phyloP scores from a whole-genome alignment of 2,329 filamentous ascomycete genomes.

The Aspergillus sp. region DNA sequence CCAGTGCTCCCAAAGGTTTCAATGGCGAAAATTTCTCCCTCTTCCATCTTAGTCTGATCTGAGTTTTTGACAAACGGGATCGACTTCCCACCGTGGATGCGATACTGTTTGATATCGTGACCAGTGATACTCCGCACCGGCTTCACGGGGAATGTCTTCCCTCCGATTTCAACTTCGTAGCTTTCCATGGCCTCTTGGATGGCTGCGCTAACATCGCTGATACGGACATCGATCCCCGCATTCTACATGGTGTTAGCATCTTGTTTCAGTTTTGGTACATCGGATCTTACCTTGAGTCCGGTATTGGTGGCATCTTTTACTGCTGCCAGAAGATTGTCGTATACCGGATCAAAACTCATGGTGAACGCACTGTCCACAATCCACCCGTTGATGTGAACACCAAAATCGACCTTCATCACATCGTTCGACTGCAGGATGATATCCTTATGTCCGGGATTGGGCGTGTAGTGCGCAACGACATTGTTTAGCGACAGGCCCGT shows the following conservation, averaged over 20 bases:
- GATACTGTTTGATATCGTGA: conserved; percentile 55
- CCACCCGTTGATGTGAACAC: conserved; percentile 75
- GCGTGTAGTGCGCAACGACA: conserved; percentile 56
- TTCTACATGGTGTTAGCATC: conserved; percentile 29
- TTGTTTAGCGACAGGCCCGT: conserved; percentile 57
- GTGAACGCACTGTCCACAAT: conserved; percentile 84
- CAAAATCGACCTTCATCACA: conserved; percentile 81
- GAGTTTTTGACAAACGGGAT: conserved; percentile 56
- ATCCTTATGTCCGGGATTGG: conserved; percentile 63
- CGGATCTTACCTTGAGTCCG: conserved; percentile 43
- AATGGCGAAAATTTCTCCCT: conserved; percentile 59
- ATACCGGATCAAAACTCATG: conserved; percentile 70
- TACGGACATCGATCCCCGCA: conserved; percentile 56
- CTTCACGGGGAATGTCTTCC: conserved; percentile 55
- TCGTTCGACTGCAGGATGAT: conserved; percentile 69
- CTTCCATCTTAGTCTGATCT: conserved; percentile 56
- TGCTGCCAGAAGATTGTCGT: conserved; percentile 71
- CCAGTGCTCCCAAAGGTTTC: conserved; percentile 60
- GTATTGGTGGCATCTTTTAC: conserved; percentile 55
- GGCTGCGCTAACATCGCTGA: conserved; percentile 56
- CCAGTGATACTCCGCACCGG: conserved; percentile 56
- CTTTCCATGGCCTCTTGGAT: conserved; percentile 65
- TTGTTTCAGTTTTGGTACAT: not conserved
- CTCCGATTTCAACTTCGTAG: conserved; percentile 58
- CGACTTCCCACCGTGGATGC: conserved; percentile 57